A percentile compares a stretch with the other conserved stretches of the same genome.
Evolutionary conservation across 106 monocot species (phyloP).

Genomic region (Agapanthus africanus): DNA sequence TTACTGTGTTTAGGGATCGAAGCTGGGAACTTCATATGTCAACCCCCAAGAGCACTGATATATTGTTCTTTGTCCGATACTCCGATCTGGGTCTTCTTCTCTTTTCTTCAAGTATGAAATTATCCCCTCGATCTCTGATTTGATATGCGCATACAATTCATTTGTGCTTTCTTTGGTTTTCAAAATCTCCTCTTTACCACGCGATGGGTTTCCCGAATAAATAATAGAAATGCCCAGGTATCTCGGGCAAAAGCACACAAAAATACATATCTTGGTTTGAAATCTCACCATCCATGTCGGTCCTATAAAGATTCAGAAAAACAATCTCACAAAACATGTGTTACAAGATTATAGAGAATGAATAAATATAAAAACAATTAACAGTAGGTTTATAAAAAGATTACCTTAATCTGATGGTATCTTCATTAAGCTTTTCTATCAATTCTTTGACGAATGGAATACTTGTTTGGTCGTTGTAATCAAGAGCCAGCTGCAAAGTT

Average conservation of each 20-base stretch:
- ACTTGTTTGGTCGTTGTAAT: conserved; percentile 69
- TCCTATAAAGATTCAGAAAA: conserved; percentile 23
- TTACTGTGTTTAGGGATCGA: no score
- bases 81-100: conserved; percentile 75
- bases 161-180: conserved; percentile 38
- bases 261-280: conserved; percentile 53
- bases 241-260: conserved; percentile 58
- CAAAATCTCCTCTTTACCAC: conserved; percentile 40
- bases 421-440: conserved; percentile 47
- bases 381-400: no score
- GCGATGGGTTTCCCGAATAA: conserved; percentile 75
- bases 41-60: conserved; percentile 51
- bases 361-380: no score
- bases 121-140: conserved; percentile 64
- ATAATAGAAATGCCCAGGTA: conserved; percentile 93
- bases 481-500: conserved; percentile 80
- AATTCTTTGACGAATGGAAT: conserved; percentile 46
- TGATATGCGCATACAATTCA: conserved; percentile 51
- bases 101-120: conserved; percentile 74
- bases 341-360: no score
- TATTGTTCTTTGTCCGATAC: conserved; percentile 42
- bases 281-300: conserved; percentile 39
- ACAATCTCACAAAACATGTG: no score
- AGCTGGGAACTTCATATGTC: conserved; percentile 39
- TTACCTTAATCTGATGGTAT: conserved; percentile 50